Evolutionary conservation across 148 eudicot genomes (phyloP), one percentile per base, ranked within the genome.

Genomic region (Tetragonia tetragonoides): DNA sequence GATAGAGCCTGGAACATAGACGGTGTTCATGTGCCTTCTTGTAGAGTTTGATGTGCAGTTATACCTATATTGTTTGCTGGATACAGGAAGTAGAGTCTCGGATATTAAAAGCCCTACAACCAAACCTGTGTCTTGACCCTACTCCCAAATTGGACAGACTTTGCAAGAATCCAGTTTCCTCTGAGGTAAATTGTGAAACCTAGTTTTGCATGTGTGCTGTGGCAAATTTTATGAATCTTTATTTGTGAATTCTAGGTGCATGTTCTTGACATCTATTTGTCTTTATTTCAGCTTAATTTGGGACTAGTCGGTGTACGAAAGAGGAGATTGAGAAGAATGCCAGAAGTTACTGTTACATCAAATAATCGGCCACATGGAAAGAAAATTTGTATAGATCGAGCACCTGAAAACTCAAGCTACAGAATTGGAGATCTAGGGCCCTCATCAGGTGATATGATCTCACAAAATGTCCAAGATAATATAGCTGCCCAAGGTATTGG

Each of bases 81-180:
- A 42, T 85, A 79, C 85, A 95, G 99, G 99, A 95, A 89, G 94
- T 91, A 56, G 99, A 95, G 78, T 90, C 99, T 49, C 88, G 97
- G 80, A 93, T 95, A 75, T 80, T 95, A 80, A 95, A 90, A 81
- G 97, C 93, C 57, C 78, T 93, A 81, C 97, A 93, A 76, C 99
- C 99, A 34, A 85, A 89, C 72, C 91, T 95, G 56, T 87, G 86
- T 86, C 90, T 95, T 28, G 95, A 93, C 80, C 97, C 99, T 59
- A 79, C 87, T 62, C 99, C 99, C 34, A 91, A 88, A 80, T 86
- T 93, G 76, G 97, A 91, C 59, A 90, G 87, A 83, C 93, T 95
- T 64, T 83, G 86, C 76, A 82, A 80, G 37, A 80, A 78, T 70
- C 87, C 81, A 65, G 81, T 71, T 77, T 80, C 86, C 47, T 38